phyloP scores from a whole-genome alignment of 805 yeast genomes.

The Pichia occidentalis region DNA sequence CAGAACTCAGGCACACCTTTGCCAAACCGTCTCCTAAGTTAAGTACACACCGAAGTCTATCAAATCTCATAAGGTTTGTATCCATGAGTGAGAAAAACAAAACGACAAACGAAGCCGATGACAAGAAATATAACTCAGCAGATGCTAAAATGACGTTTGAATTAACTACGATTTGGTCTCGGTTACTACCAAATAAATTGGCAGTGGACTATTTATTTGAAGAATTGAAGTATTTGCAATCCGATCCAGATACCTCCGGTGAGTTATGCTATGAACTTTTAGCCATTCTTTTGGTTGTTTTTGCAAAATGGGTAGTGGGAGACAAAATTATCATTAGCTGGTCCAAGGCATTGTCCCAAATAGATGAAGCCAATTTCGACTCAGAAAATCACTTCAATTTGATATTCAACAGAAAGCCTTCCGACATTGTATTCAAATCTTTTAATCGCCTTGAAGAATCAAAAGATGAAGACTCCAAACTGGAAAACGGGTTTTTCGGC shows the following conservation, averaged over 20 bases:
- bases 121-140: neutral
- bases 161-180: conserved; percentile 16
- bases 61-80: conserved; percentile 12
- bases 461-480: conserved; percentile 13
- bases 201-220: conserved; percentile 22
- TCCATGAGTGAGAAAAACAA: conserved; percentile 3
- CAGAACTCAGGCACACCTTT: neutral
- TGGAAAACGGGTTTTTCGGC: conserved; percentile 27
- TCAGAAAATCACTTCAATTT: conserved; percentile 6
- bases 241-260: conserved; percentile 1
- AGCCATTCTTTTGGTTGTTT: conserved; percentile 21
- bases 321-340: conserved; percentile 16
- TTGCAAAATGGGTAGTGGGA: conserved; percentile 19
- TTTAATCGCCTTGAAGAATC: neutral
- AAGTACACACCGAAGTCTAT: conserved; percentile 8
- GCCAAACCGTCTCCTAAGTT: neutral
- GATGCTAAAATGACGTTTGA: conserved; percentile 17
- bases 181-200: neutral
- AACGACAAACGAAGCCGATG: conserved; percentile 2
- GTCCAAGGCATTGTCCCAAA: conserved; percentile 18
- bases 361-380: conserved; percentile 17
- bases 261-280: conserved; percentile 20
- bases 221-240: conserved; percentile 15
- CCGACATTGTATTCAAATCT: conserved; percentile 6
- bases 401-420: conserved; percentile 20